Conservation (phyloP, 1,284 basidiomycete genomes). For the Abortiporus biennis region DNA sequence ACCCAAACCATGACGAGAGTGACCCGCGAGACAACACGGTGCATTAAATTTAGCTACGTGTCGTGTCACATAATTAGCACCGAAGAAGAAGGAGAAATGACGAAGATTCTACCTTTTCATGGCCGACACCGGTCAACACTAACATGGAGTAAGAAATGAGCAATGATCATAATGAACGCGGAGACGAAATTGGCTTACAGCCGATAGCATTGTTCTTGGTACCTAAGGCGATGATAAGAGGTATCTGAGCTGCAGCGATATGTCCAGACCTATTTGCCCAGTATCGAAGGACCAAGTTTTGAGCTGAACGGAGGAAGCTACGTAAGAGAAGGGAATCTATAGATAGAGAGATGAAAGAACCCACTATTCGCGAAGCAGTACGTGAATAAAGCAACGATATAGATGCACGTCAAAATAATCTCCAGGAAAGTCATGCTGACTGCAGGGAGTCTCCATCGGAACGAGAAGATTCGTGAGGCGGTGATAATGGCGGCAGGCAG, state of each 20-base stretch:
- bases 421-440: conserved; percentile 21
- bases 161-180: background rate
- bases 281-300: conserved; percentile 14
- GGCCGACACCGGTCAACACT: conserved; percentile 34
- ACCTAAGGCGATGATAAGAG: conserved; percentile 32
- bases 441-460: conserved; percentile 21
- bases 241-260: conserved; percentile 31
- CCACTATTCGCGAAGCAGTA: conserved; percentile 21
- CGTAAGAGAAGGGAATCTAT: background rate
- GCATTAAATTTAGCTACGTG: conserved; percentile 21
- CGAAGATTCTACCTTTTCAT: conserved; percentile 26
- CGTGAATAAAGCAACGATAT: conserved; percentile 20
- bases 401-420: conserved; percentile 16
- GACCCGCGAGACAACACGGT: conserved; percentile 21
- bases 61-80: background rate
- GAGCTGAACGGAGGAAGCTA: conserved; percentile 10
- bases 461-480: conserved; percentile 20
- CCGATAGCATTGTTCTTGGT: conserved; percentile 37
- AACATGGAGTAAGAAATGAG: conserved; percentile 3
- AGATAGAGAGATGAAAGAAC: conserved; percentile 3
- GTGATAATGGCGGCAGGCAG: conserved; percentile 20
- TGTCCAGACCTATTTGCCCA: conserved; percentile 27
- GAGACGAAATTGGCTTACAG: conserved; percentile 16
- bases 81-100: background rate
- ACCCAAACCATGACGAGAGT: conserved; percentile 21